Conservation (phyloP, 768 basidiomycete genomes). For the Tricholomella constricta region DNA sequence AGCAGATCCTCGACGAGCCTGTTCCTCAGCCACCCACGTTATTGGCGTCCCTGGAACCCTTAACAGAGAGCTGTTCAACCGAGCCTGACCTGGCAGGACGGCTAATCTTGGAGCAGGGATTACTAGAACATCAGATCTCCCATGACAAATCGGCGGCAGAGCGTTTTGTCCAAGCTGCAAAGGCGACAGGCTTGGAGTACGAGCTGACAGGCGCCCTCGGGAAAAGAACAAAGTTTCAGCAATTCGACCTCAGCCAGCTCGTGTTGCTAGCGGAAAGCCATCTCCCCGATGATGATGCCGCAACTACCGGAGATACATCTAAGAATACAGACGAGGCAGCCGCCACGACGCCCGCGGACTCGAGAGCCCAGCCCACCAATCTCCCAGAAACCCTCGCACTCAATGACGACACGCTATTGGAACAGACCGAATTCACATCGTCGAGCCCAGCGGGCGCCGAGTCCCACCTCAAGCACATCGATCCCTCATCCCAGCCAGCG, state of each 20-base stretch:
- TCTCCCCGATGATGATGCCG: conserved; percentile 36
- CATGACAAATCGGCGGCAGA: conserved; percentile 81
- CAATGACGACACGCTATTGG: conserved; percentile 96
- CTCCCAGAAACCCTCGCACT: conserved; percentile 81
- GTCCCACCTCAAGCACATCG: conserved; percentile 64
- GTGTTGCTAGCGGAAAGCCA: conserved; percentile 92
- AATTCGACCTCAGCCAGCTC: conserved; percentile 82
- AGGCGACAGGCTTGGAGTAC: conserved; percentile 78
- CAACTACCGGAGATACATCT: conserved; percentile 9
- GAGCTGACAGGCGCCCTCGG: conserved; percentile 93
- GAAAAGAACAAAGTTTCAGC: conserved; percentile 92
- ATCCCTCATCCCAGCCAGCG: conserved; percentile 82
- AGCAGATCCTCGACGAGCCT: conserved; percentile 83
- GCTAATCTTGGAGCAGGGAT: conserved; percentile 73
- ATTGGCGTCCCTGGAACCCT: conserved; percentile 41
- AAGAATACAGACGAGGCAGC: conserved; percentile 6
- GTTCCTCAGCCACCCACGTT: conserved; percentile 55
- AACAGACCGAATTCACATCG: conserved; percentile 90
- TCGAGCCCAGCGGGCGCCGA: conserved; percentile 51
- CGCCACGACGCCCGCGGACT: conserved; percentile 5
- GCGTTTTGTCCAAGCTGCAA: conserved; percentile 75
- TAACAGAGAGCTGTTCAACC: conserved; percentile 39
- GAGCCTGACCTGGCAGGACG: conserved; percentile 70
- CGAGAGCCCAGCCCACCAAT: conserved; percentile 19
- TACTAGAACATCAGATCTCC: conserved; percentile 73